phyloP scores from a whole-genome alignment of 1,139 yeast species.

The Lodderomyces jiufengensis region DNA sequence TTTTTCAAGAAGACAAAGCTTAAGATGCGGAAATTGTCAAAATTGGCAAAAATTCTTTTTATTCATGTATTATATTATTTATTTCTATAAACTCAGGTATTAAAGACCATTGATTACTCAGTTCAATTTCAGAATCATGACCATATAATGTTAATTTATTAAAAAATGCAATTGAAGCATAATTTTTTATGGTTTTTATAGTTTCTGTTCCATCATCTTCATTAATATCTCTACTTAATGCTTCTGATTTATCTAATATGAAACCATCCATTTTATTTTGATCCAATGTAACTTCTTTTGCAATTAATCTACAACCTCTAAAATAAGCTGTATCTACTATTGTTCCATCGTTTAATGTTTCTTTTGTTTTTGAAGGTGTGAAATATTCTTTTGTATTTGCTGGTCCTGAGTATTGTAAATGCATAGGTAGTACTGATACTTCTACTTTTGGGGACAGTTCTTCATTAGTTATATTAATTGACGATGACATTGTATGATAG shows the following conservation, averaged over 20 bases:
- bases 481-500: neutral
- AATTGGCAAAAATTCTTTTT: too few species aligned
- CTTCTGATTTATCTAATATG: constrained; percentile 24
- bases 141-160: constrained; percentile 32
- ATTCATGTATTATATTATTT: constrained; percentile 29
- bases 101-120: constrained; percentile 31
- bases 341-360: constrained; percentile 16
- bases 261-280: constrained; percentile 24
- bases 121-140: constrained; percentile 34
- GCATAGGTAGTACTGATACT: constrained; percentile 39
- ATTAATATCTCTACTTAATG: constrained; percentile 17
- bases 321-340: constrained; percentile 26
- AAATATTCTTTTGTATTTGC: constrained; percentile 38
- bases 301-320: constrained; percentile 40
- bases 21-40: too few species aligned
- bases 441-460: constrained; percentile 4
- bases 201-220: constrained; percentile 18
- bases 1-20: too few species aligned
- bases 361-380: constrained; percentile 30
- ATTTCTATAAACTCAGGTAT: constrained; percentile 35
- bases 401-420: constrained; percentile 35
- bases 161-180: constrained; percentile 31
- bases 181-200: constrained; percentile 24
- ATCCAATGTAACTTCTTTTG: constrained; percentile 22
- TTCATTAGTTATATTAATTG: too few species aligned